Conservation (phyloP, 805 yeast species). For the Sugiyamaella valdiviana region DNA sequence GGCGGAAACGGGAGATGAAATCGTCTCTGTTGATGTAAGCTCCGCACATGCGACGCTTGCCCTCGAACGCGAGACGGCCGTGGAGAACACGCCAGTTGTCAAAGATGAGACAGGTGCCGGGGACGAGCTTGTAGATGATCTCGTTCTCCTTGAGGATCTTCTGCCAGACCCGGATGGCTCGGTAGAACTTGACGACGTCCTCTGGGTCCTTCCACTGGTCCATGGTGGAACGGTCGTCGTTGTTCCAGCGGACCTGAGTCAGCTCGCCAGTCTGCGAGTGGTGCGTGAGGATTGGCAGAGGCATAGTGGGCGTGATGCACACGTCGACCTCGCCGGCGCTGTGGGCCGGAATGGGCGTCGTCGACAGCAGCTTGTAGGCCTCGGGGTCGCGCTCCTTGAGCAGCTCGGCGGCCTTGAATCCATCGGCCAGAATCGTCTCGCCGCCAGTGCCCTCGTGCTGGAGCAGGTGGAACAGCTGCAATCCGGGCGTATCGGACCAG, state of each 20-base stretch:
- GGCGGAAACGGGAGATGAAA: conserved; percentile 43
- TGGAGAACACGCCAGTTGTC: conserved; percentile 73
- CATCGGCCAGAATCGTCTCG: conserved; percentile 59
- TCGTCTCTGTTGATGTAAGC: conserved; percentile 67
- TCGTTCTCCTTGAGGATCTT: conserved; percentile 48
- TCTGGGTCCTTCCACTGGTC: conserved; percentile 40
- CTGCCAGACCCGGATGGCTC: conserved; percentile 54
- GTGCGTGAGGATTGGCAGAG: conserved; percentile 51
- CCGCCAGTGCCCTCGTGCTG: conserved; percentile 61
- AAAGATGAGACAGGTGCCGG: conserved; percentile 61
- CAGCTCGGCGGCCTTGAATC: conserved; percentile 52
- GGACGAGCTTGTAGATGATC: conserved; percentile 48
- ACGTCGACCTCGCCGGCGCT: conserved; percentile 66
- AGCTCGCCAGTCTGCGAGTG: conserved; percentile 47
- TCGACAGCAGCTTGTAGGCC: conserved; percentile 45
- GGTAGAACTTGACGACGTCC: conserved; percentile 46
- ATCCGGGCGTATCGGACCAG: conserved; percentile 67
- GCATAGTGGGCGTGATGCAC: conserved; percentile 50
- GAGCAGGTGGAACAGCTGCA: conserved; percentile 61
- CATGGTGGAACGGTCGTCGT: conserved; percentile 61
- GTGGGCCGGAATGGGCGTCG: conserved; percentile 56
- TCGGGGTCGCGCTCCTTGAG: conserved; percentile 44
- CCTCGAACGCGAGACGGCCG: conserved; percentile 59
- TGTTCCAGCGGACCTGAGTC: conserved; percentile 65
- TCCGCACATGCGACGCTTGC: conserved; percentile 65